Percentiles rank a stretch among this genome's conserved stretches.
These are phyloP conservation scores for Hyaloscypha variabilis DNA, from an alignment of 495 filamentous ascomycete species.

Conservation along the genomic window DNA sequence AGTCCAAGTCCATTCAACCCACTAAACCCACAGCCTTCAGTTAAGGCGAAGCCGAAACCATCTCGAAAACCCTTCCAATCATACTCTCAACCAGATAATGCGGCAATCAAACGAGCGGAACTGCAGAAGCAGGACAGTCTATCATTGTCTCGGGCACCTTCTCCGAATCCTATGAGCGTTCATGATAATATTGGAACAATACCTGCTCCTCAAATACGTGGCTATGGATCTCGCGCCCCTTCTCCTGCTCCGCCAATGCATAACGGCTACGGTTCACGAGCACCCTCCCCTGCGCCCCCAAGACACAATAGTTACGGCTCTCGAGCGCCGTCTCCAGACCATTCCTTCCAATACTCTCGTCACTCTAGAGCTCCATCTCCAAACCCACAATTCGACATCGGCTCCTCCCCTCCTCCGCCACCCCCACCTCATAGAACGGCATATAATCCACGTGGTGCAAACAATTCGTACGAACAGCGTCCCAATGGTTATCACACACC, in stretches of 20 bases:
- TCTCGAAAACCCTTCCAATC: constrained; percentile 74
- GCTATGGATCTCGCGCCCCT: constrained; percentile 50
- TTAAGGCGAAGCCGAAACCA: constrained; percentile 57
- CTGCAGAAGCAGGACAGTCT: constrained; percentile 40
- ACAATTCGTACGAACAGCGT: constrained; percentile 32
- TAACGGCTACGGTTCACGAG: constrained; percentile 42
- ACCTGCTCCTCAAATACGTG: constrained; percentile 51
- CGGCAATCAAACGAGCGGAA: constrained; percentile 52
- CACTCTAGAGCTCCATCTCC: constrained; percentile 32
- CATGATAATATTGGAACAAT: constrained; percentile 33
- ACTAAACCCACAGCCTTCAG: constrained; percentile 44
- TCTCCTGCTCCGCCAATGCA: constrained; percentile 41
- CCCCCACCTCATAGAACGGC: constrained; percentile 55
- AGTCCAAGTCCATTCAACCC: constrained; percentile 51
- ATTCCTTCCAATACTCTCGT: constrained; percentile 43
- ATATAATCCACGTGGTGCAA: constrained; percentile 22
- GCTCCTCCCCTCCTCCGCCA: constrained; percentile 46
- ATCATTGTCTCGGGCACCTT: constrained; percentile 37
- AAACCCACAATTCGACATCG: constrained; percentile 28
- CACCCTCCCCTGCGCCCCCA: constrained; percentile 55
- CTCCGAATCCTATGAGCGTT: constrained; percentile 36
- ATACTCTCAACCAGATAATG: constrained; percentile 61
- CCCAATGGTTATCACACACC: constrained; percentile 46
- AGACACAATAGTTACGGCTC: constrained; percentile 41
- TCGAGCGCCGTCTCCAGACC: constrained; percentile 59